Evolutionary conservation across 1,139 yeast genomes (phyloP).

Genomic region (Lodderomyces oxycetoniae): DNA sequence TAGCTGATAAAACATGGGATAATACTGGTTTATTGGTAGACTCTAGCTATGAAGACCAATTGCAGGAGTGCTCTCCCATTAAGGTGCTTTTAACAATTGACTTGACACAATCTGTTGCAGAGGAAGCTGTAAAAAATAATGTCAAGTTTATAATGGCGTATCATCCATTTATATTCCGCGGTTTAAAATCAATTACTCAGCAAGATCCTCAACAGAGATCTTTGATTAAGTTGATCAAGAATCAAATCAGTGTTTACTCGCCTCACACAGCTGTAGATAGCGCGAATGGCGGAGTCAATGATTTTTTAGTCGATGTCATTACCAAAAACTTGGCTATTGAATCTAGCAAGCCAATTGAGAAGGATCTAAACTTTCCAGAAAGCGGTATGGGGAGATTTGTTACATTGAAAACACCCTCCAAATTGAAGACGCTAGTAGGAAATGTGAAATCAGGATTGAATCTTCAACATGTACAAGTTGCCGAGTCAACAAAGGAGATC

Average conservation of each 20-base stretch:
- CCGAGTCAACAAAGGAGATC: slow-evolving; percentile 34
- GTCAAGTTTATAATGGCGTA: slow-evolving; percentile 70
- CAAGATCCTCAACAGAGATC: slow-evolving; percentile 79
- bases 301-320: slow-evolving; percentile 73
- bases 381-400: slow-evolving; percentile 86
- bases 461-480: slow-evolving; percentile 61
- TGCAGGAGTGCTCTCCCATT: slow-evolving; percentile 17
- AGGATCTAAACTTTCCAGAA: slow-evolving; percentile 28
- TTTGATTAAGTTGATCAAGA: slow-evolving; percentile 63
- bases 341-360: slow-evolving; percentile 26
- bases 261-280: slow-evolving; percentile 98
- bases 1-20: slow-evolving; percentile 91
- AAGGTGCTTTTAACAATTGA: slow-evolving; percentile 75
- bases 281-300: slow-evolving; percentile 87
- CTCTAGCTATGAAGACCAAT: slow-evolving; percentile 24
- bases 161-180: slow-evolving; percentile 91
- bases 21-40: slow-evolving; percentile 87
- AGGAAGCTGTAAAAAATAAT: slow-evolving; percentile 64
- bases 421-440: slow-evolving; percentile 43
- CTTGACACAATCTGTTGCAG: slow-evolving; percentile 75
- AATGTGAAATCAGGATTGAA: slow-evolving; percentile 53
- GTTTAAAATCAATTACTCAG: slow-evolving; percentile 69
- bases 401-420: slow-evolving; percentile 37
- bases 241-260: slow-evolving; percentile 80
- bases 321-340: slow-evolving; percentile 21